Base-by-base conservation (phyloP, 2,329 filamentous ascomycete genomes). In the Onygena corvina region DNA sequence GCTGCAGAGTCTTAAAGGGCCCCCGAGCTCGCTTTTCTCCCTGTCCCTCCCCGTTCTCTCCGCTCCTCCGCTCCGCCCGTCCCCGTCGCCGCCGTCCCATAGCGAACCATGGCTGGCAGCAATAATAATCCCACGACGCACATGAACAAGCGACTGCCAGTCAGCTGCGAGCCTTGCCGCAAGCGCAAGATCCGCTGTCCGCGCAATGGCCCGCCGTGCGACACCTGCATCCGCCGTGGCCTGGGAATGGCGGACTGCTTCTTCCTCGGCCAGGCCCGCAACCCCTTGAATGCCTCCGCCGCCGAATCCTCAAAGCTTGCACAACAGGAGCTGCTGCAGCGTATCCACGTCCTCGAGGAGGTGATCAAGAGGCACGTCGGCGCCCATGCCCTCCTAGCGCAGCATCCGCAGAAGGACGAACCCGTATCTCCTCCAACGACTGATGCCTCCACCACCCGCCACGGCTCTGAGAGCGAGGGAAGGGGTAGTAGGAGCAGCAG, bases 151-250 rank as follows among this genome's bases (percentile, higher is more conserved):
- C 61, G 65, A 7, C 58, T 67, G 20, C 66, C 66, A 8, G 62
- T 68, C 34, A 67, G 62, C 48, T 69, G 66, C 35, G 65, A 68
- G 51, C 65, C 67, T 31, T 69, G 66, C 52, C 62, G 66, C 40
- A 61, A 59, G 8, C 57, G 66, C 42, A 69, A 69, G 48, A 68
- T 69, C 35, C 59, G 62, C 21, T 69, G 66, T 51, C 61, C 64
- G 20, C 66, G 66, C 20, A 64, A 66, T 52, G 59, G 59, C n/a
- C 58, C 60, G 11, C 65, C 66, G 18, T 69, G 66, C 38, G 60
- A 67, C 34, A 67, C 65, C 2, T 69, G 66, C 55, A 58, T 66
- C 7, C 60, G 63, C 12, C 62, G 66, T 20, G 65, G 66, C 5
- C 55, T 67, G 16, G 62, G 61, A 4, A 59, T 61, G 9, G 60